Evolutionary conservation across 805 yeast species (phyloP).

Genomic region (Saccharomycopsis oosterbeekiorum): DNA sequence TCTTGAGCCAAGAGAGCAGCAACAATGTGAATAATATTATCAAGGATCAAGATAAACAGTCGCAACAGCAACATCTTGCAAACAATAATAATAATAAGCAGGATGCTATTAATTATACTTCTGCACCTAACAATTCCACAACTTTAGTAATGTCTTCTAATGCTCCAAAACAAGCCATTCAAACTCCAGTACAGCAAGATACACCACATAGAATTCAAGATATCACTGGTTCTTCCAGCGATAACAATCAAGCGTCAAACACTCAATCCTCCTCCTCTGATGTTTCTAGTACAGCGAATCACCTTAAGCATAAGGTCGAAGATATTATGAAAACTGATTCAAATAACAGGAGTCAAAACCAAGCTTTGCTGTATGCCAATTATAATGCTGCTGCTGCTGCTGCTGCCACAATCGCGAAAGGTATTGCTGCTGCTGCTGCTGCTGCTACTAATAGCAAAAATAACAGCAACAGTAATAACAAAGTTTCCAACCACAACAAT

Average conservation of each 20-base stretch:
- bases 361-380: neutral
- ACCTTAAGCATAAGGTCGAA: neutral
- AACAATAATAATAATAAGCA: neutral
- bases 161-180: neutral
- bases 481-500: neutral
- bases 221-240: neutral
- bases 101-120: neutral
- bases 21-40: neutral
- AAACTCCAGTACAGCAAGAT: neutral
- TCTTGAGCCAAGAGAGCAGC: neutral
- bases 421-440: neutral
- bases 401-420: constrained; percentile 23
- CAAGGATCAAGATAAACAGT: neutral
- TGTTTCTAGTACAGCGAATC: neutral
- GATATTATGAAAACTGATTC: neutral
- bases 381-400: constrained; percentile 14
- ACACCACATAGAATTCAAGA: neutral
- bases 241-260: neutral
- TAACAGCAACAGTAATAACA: constrained; percentile 3
- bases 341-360: neutral
- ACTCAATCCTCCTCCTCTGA: neutral
- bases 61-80: neutral
- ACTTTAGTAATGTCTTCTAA: neutral
- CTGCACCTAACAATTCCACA: neutral
- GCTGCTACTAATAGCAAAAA: neutral